These are phyloP conservation scores for Alternaria sp. DNA, from an alignment of 2,329 filamentous ascomycete species.

Conservation along the genomic window DNA sequence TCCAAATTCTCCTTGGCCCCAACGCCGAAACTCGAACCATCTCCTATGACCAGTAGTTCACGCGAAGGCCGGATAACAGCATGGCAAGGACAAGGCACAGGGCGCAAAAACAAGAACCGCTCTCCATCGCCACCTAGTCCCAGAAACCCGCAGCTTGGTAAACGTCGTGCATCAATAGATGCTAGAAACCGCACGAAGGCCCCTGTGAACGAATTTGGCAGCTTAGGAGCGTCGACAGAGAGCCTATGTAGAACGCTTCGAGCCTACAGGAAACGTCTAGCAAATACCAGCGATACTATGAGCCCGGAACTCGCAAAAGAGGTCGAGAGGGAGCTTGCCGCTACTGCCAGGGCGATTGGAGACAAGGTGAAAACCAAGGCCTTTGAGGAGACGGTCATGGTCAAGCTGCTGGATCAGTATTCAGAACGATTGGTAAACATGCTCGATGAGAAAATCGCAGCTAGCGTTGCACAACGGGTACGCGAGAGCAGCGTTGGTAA, in stretches of 20 bases:
- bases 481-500: slow-evolving; percentile 46
- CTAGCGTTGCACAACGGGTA: slow-evolving; percentile 48
- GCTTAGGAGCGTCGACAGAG: slow-evolving; percentile 57
- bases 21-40: slow-evolving; percentile 56
- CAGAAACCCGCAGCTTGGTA: slow-evolving; percentile 45
- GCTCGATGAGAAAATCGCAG: slow-evolving; percentile 73
- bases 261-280: slow-evolving; percentile 66
- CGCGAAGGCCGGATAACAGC: slow-evolving; percentile 30
- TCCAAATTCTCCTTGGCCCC: slow-evolving; percentile 62
- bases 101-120: slow-evolving; percentile 45
- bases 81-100: slow-evolving; percentile 27
- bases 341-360: slow-evolving; percentile 55
- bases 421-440: slow-evolving; percentile 75
- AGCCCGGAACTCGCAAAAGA: slow-evolving; percentile 59
- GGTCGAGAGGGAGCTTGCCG: slow-evolving; percentile 65
- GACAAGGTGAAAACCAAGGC: slow-evolving; percentile 53
- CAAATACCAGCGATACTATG: slow-evolving; percentile 57
- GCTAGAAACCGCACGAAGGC: slow-evolving; percentile 59
- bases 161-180: slow-evolving; percentile 60
- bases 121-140: slow-evolving; percentile 55
- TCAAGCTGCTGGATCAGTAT: slow-evolving; percentile 75
- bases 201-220: slow-evolving; percentile 44
- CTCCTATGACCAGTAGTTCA: slow-evolving; percentile 39
- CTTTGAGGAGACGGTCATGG: slow-evolving; percentile 55
- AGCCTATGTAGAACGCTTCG: slow-evolving; percentile 65